phyloP scores from a whole-genome alignment of 495 filamentous ascomycete species.

The Entonaema liquescens region DNA sequence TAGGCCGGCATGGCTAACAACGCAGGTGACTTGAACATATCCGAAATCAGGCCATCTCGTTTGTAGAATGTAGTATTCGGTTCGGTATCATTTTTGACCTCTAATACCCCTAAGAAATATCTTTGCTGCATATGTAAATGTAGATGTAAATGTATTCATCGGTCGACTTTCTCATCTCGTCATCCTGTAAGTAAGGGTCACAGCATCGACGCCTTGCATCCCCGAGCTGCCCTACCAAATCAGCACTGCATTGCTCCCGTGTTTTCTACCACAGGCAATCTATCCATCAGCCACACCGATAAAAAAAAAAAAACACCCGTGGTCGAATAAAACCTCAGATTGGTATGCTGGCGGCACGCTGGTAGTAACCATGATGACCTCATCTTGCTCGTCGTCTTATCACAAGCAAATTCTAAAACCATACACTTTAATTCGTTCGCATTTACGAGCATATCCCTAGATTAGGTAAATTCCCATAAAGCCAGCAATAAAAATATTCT shows the following conservation, averaged over 20 bases:
- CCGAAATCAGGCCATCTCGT: not conserved
- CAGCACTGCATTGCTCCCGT: not conserved
- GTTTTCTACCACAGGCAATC: not conserved
- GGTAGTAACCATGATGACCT: conserved; percentile 28
- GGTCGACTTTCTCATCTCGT: not conserved
- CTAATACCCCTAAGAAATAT: not conserved
- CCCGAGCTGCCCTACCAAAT: not conserved
- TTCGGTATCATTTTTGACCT: not conserved
- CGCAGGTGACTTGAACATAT: not conserved
- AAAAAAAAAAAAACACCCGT: not conserved
- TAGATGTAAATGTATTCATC: not conserved
- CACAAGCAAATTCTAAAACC: conserved; percentile 22
- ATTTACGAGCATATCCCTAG: conserved; percentile 18
- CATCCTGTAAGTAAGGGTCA: not conserved
- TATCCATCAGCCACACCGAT: not conserved
- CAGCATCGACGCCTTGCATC: conserved; percentile 17
- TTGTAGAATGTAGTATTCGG: not conserved
- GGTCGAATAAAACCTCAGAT: not conserved
- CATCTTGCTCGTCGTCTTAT: conserved; percentile 17
- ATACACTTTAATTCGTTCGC: conserved; percentile 19
- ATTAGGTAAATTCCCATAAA: conserved; percentile 9
- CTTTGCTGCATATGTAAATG: not conserved
- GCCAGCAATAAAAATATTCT: not conserved
- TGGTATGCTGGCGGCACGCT: not conserved
- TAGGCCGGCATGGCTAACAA: not conserved